These are phyloP conservation scores for Nematodospora valgi DNA, from an alignment of 805 yeast species.

Conservation along the genomic window DNA sequence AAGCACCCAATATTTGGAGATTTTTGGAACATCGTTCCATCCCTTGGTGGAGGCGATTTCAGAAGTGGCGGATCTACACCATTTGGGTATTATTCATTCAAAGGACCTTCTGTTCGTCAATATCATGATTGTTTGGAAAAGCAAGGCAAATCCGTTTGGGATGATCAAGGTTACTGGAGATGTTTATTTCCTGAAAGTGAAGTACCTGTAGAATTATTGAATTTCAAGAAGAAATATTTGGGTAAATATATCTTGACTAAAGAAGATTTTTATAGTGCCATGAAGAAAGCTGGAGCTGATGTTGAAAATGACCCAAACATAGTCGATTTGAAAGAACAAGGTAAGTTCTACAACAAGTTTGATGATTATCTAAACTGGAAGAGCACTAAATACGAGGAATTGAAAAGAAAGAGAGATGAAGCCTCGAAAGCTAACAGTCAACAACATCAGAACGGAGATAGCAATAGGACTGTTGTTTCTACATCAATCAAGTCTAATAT, in stretches of 20 bases:
- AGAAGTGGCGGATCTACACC: constrained; percentile 26
- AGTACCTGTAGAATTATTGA: constrained; percentile 30
- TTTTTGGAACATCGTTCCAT: constrained; percentile 6
- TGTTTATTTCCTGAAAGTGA: constrained; percentile 71
- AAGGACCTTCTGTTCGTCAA: constrained; percentile 55
- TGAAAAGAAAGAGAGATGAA: constrained; percentile 3
- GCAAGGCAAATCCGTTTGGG: constrained; percentile 80
- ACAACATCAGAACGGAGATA: too few relatives aligned
- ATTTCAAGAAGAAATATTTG: constrained; percentile 20
- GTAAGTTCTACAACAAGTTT: constrained; percentile 61
- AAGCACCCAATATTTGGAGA: constrained; percentile 2
- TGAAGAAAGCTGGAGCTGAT: constrained; percentile 7
- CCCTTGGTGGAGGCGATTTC: constrained; percentile 8
- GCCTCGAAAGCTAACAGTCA: constrained; percentile 1
- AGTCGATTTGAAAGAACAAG: constrained; percentile 45
- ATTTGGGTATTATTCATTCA: constrained; percentile 49
- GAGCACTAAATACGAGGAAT: constrained; percentile 40
- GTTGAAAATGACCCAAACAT: constrained; percentile 13
- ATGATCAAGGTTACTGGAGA: constrained; percentile 81
- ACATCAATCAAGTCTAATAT: constrained; percentile 23
- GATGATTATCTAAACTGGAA: constrained; percentile 69
- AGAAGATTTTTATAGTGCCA: constrained; percentile 53
- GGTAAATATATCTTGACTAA: constrained; percentile 41
- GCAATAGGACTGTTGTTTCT: constrained; percentile 19
- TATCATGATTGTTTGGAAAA: constrained; percentile 61